Evolutionary conservation across 1,284 basidiomycete genomes (phyloP).

Genomic region (Trichosporon coremiiforme): DNA sequence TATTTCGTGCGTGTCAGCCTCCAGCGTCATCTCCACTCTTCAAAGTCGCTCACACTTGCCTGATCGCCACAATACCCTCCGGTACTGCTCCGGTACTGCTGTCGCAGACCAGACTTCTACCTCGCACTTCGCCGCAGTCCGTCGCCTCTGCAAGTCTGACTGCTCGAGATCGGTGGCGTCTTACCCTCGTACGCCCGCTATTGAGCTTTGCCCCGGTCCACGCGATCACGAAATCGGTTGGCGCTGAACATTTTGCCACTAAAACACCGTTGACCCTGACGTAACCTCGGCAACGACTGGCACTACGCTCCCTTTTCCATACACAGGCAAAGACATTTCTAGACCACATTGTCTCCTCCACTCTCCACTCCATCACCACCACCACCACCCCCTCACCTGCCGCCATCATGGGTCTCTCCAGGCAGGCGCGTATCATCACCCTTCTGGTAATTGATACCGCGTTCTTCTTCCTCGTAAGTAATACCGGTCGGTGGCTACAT

Average conservation of each 20-base stretch:
- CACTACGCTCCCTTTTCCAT: neutral
- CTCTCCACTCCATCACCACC: neutral
- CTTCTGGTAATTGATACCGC: constrained; percentile 80
- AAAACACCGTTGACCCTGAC: constrained; percentile 11
- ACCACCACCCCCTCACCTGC: neutral
- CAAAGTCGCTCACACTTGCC: too few species aligned
- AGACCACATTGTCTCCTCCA: neutral
- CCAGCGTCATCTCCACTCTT: neutral
- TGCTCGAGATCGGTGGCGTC: neutral
- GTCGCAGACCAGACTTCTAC: neutral
- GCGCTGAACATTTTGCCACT: constrained; percentile 13
- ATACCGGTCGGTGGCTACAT: neutral
- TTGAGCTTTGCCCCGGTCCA: neutral
- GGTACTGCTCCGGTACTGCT: too few species aligned
- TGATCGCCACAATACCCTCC: neutral
- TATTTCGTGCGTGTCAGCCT: neutral
- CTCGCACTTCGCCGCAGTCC: neutral
- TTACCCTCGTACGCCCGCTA: neutral
- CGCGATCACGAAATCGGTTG: constrained; percentile 5
- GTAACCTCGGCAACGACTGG: constrained; percentile 13
- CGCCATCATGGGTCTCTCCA: constrained; percentile 64
- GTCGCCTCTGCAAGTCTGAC: neutral
- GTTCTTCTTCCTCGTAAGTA: constrained; percentile 87
- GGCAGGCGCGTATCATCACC: constrained; percentile 74
- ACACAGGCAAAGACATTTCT: neutral